Percentiles rank a stretch among this genome's conserved stretches.
Evolutionary conservation across 306 rosid species (phyloP).

Genomic region (Gastrolobium bilobum): DNA sequence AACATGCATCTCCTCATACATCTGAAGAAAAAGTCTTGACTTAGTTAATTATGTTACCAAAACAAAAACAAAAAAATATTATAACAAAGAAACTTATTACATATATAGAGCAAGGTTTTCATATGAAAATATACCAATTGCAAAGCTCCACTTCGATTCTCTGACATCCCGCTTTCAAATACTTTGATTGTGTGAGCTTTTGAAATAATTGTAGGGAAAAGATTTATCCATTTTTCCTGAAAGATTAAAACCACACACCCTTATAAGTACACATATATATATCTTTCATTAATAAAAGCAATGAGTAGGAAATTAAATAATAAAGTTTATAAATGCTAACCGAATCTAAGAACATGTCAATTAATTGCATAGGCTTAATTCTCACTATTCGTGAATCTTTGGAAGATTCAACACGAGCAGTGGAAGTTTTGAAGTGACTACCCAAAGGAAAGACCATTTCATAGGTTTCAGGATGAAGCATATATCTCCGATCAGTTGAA

Average conservation of each 20-base stretch:
- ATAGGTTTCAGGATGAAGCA: conserved; percentile 59
- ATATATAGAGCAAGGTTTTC: background rate
- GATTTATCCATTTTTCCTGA: conserved; percentile 63
- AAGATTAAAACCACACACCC: background rate
- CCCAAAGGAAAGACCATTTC: conserved; percentile 50
- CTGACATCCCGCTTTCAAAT: conserved; percentile 57
- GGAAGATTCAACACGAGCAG: conserved; percentile 62
- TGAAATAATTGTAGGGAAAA: conserved; percentile 68
- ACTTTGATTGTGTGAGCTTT: conserved; percentile 61
- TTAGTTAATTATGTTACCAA: background rate
- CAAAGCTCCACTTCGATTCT: conserved; percentile 57
- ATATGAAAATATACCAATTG: conserved; percentile 61
- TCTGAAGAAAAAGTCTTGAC: conserved; percentile 50
- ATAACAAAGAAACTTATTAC: background rate
- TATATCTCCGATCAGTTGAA: conserved; percentile 28
- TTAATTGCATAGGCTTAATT: conserved; percentile 53
- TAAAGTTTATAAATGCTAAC: conserved; percentile 43
- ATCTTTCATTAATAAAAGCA: background rate
- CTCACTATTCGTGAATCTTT: conserved; percentile 63
- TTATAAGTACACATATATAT: background rate
- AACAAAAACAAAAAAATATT: background rate
- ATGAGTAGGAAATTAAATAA: background rate
- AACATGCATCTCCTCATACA: conserved; percentile 75
- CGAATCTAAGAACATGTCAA: conserved; percentile 63
- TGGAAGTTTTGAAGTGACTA: conserved; percentile 47